phyloP scores from a whole-genome alignment of 2,329 filamentous ascomycete genomes.

The Colletotrichum salicis region DNA sequence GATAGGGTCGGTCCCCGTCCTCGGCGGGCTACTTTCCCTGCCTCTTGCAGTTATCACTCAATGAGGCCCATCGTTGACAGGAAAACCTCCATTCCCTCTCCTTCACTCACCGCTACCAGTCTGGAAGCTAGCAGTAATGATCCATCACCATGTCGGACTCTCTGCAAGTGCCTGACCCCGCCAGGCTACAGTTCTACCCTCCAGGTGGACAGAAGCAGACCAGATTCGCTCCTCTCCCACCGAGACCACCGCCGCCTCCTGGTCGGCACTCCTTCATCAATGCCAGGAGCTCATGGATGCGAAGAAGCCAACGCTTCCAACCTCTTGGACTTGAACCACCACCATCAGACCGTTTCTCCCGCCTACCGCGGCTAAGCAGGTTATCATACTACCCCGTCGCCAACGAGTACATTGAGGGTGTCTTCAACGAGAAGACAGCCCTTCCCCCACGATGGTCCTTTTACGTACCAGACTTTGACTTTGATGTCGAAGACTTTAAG shows the following conservation, averaged over 20 bases:
- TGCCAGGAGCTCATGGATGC: conserved; percentile 32
- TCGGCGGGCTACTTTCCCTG: conserved; percentile 5
- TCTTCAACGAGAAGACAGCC: conserved; percentile 36
- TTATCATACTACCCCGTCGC: conserved; percentile 34
- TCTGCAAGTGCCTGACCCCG: conserved; percentile 26
- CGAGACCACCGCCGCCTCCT: conserved; percentile 14
- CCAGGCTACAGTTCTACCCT: conserved; percentile 25
- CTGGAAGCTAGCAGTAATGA: conserved; percentile 14
- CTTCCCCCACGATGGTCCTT: conserved; percentile 36
- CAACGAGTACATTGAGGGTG: conserved; percentile 36
- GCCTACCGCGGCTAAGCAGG: conserved; percentile 25
- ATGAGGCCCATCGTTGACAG: conserved; percentile 28
- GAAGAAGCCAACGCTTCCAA: conserved; percentile 23
- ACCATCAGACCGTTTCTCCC: not conserved
- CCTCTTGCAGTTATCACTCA: conserved; percentile 29
- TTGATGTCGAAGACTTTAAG: conserved; percentile 33
- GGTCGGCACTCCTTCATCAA: conserved; percentile 16
- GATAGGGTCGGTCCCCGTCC: conserved; percentile 20
- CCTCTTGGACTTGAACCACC: not conserved
- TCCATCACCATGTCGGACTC: conserved; percentile 13
- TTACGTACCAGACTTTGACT: conserved; percentile 37
- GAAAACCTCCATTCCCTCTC: not conserved
- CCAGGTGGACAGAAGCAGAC: conserved; percentile 28
- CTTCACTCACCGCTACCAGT: conserved; percentile 6
- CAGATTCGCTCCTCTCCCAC: conserved; percentile 31